Percentiles rank a stretch among this genome's conserved stretches.
Conservation (phyloP, 2,329 filamentous ascomycete species). For the Colletotrichum spinosum region DNA sequence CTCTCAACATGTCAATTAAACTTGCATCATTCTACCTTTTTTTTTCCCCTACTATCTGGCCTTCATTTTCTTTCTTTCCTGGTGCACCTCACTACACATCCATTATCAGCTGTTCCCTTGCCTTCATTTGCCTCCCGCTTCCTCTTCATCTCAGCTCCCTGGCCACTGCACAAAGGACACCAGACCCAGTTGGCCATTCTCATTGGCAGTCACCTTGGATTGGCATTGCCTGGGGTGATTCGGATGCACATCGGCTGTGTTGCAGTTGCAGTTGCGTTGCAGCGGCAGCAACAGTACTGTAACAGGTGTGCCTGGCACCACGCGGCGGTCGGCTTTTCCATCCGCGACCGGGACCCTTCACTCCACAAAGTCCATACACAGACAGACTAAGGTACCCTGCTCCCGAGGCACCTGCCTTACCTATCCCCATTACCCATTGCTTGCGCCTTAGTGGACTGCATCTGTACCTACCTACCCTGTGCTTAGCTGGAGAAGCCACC, state of each 20-base stretch:
- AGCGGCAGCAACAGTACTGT: too few relatives aligned
- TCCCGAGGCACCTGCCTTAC: slow-evolving; percentile 1
- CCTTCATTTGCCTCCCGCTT: slow-evolving; percentile 18
- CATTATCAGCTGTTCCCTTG: not conserved
- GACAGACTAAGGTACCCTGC: too few relatives aligned
- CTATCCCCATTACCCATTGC: slow-evolving; percentile 20
- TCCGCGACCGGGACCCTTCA: slow-evolving; percentile 25
- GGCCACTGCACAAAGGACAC: slow-evolving; percentile 25
- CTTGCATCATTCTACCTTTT: not conserved
- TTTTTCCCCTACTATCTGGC: not conserved
- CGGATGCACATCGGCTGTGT: slow-evolving; percentile 28
- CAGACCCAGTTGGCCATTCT: slow-evolving; percentile 21
- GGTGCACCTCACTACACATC: not conserved
- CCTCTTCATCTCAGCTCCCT: slow-evolving; percentile 25
- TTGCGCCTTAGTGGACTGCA: slow-evolving; percentile 15
- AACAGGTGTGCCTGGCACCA: slow-evolving; percentile 1
- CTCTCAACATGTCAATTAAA: not conserved
- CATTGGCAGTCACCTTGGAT: slow-evolving; percentile 2
- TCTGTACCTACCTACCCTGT: slow-evolving; percentile 35
- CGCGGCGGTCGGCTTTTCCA: slow-evolving; percentile 26
- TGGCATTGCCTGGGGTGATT: slow-evolving; percentile 2
- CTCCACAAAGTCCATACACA: slow-evolving; percentile 1
- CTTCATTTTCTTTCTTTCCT: not conserved
- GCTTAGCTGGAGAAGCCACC: slow-evolving; percentile 41
- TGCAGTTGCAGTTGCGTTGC: slow-evolving; percentile 9